Evolutionary conservation across 2,329 filamentous ascomycete species (phyloP).

Genomic region (Huntiella decipiens): DNA sequence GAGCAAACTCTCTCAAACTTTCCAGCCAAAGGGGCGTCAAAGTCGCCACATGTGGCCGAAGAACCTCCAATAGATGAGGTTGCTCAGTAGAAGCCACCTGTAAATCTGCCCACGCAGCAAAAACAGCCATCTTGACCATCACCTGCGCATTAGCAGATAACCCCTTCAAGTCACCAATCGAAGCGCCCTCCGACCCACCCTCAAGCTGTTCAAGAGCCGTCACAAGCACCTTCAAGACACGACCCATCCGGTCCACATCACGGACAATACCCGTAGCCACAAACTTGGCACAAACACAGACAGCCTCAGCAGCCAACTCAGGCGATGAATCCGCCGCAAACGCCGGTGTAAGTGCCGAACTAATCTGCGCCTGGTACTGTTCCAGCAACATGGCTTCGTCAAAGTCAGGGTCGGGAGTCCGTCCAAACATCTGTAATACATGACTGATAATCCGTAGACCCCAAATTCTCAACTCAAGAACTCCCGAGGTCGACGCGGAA

Average conservation of each 20-base stretch:
- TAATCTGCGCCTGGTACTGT: constrained; percentile 96
- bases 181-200: constrained; percentile 29
- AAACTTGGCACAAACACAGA: constrained; percentile 95
- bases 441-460: constrained; percentile 88
- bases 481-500: constrained; percentile 84
- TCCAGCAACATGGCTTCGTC: constrained; percentile 91
- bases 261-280: constrained; percentile 95
- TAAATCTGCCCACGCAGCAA: constrained; percentile 91
- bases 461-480: constrained; percentile 75
- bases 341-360: constrained; percentile 84
- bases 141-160: constrained; percentile 91
- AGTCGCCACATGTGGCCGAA: constrained; percentile 76
- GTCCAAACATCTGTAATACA: constrained; percentile 87
- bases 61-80: constrained; percentile 67
- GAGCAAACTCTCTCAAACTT: constrained; percentile 81
- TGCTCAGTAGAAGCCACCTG: constrained; percentile 92
- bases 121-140: constrained; percentile 96
- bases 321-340: constrained; percentile 93
- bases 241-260: constrained; percentile 94
- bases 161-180: constrained; percentile 82
- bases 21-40: constrained; percentile 88
- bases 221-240: constrained; percentile 85
- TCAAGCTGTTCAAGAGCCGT: constrained; percentile 85
- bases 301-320: constrained; percentile 83
- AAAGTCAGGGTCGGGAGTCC: constrained; percentile 89